Conservation (phyloP, 306 rosid genomes). For the Cajanus cajan region DNA sequence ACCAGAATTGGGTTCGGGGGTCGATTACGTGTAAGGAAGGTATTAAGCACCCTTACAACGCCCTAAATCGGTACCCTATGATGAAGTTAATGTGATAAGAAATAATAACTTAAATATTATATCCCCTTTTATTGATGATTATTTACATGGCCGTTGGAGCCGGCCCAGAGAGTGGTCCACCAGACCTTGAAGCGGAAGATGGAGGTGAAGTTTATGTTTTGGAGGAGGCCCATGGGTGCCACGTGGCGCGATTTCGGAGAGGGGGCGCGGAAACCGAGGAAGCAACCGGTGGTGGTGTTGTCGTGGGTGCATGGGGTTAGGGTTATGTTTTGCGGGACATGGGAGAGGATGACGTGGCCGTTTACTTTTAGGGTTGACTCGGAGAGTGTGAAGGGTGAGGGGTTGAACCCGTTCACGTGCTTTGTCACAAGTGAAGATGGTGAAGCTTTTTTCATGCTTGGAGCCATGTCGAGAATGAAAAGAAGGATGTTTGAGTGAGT, state of each 20-base stretch:
- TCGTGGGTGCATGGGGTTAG: conserved; percentile 40
- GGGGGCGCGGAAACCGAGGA: conserved; percentile 61
- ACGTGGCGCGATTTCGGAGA: conserved; percentile 59
- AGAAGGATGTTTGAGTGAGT: too few species aligned
- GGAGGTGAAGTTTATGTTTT: conserved; percentile 60
- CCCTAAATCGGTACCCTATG: too few species aligned
- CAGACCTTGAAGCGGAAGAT: conserved; percentile 94
- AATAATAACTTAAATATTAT: too few species aligned
- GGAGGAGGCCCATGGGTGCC: conserved; percentile 65
- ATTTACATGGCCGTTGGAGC: conserved; percentile 77
- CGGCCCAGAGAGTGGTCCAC: conserved; percentile 99
- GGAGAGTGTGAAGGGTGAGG: conserved; percentile 41
- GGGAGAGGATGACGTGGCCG: conserved; percentile 59
- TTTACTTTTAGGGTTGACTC: conserved; percentile 56
- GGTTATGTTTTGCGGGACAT: conserved; percentile 68
- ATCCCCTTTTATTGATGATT: too few species aligned
- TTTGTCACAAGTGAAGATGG: conserved; percentile 5
- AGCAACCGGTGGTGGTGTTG: conserved; percentile 49
- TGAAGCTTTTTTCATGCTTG: conserved; percentile 36
- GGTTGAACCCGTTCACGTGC: conserved; percentile 27
- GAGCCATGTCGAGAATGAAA: conserved; percentile 57
- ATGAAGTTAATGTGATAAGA: too few species aligned
- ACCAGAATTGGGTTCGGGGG: too few species aligned
- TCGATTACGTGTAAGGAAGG: too few species aligned
- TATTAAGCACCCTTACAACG: too few species aligned